Conservation (phyloP, 176 grass and related monocot genomes). For the Urochloa ruziziensis region DNA sequence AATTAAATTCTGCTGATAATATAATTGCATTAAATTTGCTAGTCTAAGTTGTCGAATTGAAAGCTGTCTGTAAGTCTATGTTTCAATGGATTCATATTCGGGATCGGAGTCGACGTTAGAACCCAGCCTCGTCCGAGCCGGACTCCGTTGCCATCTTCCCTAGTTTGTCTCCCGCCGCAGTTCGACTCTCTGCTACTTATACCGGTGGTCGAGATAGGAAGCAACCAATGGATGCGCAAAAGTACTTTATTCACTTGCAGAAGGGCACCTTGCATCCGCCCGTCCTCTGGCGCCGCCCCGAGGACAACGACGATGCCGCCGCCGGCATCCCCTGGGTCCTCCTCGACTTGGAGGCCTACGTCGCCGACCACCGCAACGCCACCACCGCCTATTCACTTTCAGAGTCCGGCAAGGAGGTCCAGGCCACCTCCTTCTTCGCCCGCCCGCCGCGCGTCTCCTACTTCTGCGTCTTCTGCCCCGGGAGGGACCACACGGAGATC, state of each 20-base stretch:
- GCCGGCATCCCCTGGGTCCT: background rate
- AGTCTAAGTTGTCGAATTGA: no score
- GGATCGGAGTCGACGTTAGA: no score
- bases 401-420: background rate
- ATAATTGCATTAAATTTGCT: no score
- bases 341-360: background rate
- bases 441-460: constrained; percentile 1
- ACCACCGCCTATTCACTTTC: background rate
- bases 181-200: no score
- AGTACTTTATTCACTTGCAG: background rate
- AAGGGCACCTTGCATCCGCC: background rate
- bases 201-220: no score
- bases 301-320: background rate
- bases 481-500: background rate
- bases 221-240: background rate
- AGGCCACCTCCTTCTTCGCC: background rate
- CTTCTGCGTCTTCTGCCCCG: background rate
- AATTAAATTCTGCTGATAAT: no score
- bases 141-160: no score
- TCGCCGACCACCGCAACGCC: background rate
- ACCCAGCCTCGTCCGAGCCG: no score
- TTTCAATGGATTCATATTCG: no score
- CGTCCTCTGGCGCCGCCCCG: background rate
- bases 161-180: no score
- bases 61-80: no score